A percentile compares a stretch with the other conserved stretches of the same genome.
Conservation (phyloP, 352 stramenopile species). For the Globisporangium yorkense region DNA sequence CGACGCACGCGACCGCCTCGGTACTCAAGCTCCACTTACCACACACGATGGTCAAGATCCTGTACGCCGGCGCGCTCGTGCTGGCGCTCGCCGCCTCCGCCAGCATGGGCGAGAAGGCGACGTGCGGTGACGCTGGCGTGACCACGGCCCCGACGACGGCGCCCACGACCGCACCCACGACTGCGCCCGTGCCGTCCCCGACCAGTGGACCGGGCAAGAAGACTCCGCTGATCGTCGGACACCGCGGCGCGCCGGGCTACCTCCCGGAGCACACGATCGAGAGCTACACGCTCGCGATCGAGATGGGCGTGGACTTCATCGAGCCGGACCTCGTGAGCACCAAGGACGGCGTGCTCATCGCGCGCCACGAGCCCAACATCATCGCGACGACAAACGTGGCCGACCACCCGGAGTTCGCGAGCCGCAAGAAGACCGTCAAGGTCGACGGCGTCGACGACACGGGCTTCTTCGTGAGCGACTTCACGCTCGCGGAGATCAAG, state of each 20-base stretch:
- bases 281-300: conserved; percentile 85
- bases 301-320: conserved; percentile 89
- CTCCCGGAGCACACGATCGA: conserved; percentile 89
- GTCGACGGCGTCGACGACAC: conserved; percentile 48
- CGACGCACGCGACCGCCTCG: not conserved
- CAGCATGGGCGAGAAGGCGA: conserved; percentile 16
- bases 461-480: conserved; percentile 89
- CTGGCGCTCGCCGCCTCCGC: conserved; percentile 19
- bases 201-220: not conserved
- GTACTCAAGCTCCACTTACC: not conserved
- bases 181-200: not conserved
- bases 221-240: conserved; percentile 18
- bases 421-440: conserved; percentile 45
- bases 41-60: conserved; percentile 39
- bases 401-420: conserved; percentile 62
- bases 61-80: conserved; percentile 23
- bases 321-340: conserved; percentile 89
- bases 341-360: conserved; percentile 78
- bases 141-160: conserved; percentile 19
- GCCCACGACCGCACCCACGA: not conserved
- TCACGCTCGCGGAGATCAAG: conserved; percentile 90
- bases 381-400: conserved; percentile 88
- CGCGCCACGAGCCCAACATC: conserved; percentile 86
- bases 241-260: conserved; percentile 87
- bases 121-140: conserved; percentile 24